A percentile compares a stretch with the other conserved stretches of the same genome.
phyloP scores from a whole-genome alignment of 2,329 filamentous ascomycete species.

The Diatrype stigma region DNA sequence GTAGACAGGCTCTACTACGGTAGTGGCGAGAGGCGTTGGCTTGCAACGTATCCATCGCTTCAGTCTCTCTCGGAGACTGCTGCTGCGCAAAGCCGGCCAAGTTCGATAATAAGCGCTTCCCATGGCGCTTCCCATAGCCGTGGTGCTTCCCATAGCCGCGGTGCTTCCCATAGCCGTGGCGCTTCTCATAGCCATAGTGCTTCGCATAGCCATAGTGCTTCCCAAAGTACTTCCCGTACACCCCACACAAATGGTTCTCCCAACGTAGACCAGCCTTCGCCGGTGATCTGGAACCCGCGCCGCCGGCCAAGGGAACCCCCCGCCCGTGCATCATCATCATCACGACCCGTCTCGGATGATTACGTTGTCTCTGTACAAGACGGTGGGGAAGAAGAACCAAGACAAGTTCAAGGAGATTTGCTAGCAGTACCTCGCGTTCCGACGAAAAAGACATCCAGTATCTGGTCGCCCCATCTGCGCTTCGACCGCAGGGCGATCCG shows the following conservation, averaged over 20 bases:
- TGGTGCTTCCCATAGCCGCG: too few relatives aligned
- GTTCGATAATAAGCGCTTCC: too few relatives aligned
- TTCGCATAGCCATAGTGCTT: too few relatives aligned
- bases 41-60: slow-evolving; percentile 43
- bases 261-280: slow-evolving; percentile 43
- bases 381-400: neutral
- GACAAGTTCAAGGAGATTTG: slow-evolving; percentile 15
- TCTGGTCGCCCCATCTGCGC: slow-evolving; percentile 72
- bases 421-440: slow-evolving; percentile 27
- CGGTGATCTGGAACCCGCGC: slow-evolving; percentile 26
- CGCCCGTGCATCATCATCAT: slow-evolving; percentile 18
- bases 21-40: slow-evolving; percentile 54
- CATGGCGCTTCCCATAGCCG: too few relatives aligned
- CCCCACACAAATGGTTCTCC: slow-evolving; percentile 43
- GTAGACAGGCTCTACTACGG: slow-evolving; percentile 63
- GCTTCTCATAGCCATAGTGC: too few relatives aligned
- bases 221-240: too few relatives aligned
- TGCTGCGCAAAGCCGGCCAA: slow-evolving; percentile 44
- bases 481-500: slow-evolving; percentile 56
- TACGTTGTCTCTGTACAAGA: slow-evolving; percentile 24
- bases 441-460: slow-evolving; percentile 51
- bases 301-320: slow-evolving; percentile 25
- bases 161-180: too few relatives aligned
- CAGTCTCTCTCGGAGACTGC: slow-evolving; percentile 42
- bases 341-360: slow-evolving; percentile 39